These are phyloP conservation scores for Chenopodium quinoa DNA, from an alignment of 148 eudicot genomes.

Conservation along the genomic window DNA sequence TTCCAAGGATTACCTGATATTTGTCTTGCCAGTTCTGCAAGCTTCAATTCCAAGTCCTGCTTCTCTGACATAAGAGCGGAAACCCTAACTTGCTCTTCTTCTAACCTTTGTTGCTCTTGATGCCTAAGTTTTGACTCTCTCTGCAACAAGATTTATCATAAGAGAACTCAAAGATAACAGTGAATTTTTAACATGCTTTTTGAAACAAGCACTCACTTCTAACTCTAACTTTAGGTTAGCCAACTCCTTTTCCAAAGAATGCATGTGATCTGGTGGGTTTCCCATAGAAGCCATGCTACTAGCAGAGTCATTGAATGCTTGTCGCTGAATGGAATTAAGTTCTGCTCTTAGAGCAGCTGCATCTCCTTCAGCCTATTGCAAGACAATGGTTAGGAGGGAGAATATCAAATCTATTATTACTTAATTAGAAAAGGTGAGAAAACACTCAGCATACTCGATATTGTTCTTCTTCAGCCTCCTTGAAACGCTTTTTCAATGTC, in stretches of 20 bases:
- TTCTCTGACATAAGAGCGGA: constrained; percentile 70
- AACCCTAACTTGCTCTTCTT: constrained; percentile 62
- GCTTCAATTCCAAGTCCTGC: constrained; percentile 74
- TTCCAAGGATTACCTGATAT: constrained; percentile 49
- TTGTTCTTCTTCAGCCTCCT: constrained; percentile 98
- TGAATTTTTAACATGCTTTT: background rate
- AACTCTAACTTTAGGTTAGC: constrained; percentile 64
- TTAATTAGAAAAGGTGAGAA: background rate
- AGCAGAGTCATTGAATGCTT: constrained; percentile 53
- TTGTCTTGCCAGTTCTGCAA: constrained; percentile 43
- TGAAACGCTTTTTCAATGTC: constrained; percentile 67
- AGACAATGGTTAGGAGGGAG: constrained; percentile 26
- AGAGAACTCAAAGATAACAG: constrained; percentile 12
- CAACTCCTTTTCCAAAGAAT: constrained; percentile 75
- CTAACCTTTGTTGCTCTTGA: constrained; percentile 68
- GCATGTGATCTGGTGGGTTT: constrained; percentile 57
- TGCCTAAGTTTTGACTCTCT: constrained; percentile 75
- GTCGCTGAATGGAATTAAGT: constrained; percentile 80
- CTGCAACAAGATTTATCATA: constrained; percentile 36
- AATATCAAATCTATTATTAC: background rate
- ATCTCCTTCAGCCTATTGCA: constrained; percentile 92
- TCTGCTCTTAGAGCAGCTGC: constrained; percentile 92
- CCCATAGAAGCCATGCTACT: constrained; percentile 50
- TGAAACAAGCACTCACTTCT: constrained; percentile 46
- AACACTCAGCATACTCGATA: constrained; percentile 56